Evolutionary conservation across 169 alveolate genomes (phyloP).

Genomic region (Amoebophrya sp.): DNA sequence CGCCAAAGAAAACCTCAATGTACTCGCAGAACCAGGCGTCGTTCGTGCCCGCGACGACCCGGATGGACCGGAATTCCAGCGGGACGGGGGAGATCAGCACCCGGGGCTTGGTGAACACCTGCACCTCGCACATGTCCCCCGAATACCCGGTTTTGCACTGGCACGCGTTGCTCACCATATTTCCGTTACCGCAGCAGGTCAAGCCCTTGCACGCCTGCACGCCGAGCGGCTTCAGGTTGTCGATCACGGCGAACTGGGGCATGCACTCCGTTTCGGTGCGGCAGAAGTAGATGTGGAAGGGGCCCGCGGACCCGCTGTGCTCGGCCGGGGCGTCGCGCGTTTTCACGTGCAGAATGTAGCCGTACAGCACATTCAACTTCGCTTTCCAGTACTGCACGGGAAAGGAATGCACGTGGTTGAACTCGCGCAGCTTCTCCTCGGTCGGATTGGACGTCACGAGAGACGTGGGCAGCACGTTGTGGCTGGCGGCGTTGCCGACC

Average conservation of each 20-base stretch:
- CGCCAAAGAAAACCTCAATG: not conserved
- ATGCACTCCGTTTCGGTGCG: slow-evolving; percentile 1
- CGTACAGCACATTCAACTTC: not conserved
- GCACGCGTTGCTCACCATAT: not conserved
- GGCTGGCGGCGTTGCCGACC: not conserved
- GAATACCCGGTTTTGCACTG: not conserved
- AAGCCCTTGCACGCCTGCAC: not conserved
- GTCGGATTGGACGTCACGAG: not conserved
- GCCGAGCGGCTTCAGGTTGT: not conserved
- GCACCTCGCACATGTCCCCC: not conserved
- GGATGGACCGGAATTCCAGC: not conserved
- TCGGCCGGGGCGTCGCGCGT: not conserved
- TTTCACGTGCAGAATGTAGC: not conserved
- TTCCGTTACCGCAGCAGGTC: not conserved
- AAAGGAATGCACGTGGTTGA: not conserved
- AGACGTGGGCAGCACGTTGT: not conserved
- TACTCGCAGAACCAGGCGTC: not conserved
- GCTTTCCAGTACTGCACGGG: not conserved
- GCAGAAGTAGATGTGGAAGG: not conserved
- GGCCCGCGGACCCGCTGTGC: not conserved
- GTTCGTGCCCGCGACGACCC: not conserved
- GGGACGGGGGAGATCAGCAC: not conserved
- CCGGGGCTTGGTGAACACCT: not conserved
- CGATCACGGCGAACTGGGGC: not conserved
- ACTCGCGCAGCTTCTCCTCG: not conserved